Evolutionary conservation across 202 grass and related monocot genomes (phyloP).

Genomic region (Hordeum pubiflorum): DNA sequence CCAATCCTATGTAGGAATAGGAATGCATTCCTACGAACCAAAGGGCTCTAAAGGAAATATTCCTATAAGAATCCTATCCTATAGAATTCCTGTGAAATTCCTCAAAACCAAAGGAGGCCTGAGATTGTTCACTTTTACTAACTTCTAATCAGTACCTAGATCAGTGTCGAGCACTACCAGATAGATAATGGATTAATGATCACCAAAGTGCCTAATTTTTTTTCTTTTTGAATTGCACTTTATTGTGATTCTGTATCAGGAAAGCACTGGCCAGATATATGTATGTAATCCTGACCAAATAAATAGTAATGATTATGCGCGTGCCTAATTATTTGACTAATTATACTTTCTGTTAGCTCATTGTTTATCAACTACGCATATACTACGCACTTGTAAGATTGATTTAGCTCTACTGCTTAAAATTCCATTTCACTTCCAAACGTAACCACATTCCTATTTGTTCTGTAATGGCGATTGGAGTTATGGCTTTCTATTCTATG

Average conservation of each 20-base stretch:
- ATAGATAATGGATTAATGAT: background rate
- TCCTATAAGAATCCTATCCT: too few relatives aligned
- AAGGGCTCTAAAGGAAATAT: too few relatives aligned
- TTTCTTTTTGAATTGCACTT: background rate
- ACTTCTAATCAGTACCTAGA: background rate
- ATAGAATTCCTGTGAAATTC: too few relatives aligned
- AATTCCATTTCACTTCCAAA: background rate
- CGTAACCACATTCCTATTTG: background rate
- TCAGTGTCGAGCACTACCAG: slow-evolving; percentile 3
- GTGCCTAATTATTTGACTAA: background rate
- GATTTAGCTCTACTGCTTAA: background rate
- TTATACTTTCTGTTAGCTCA: background rate
- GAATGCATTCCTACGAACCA: too few relatives aligned
- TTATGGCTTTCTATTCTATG: background rate
- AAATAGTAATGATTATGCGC: background rate
- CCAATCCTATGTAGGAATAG: too few relatives aligned
- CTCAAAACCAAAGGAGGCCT: too few relatives aligned
- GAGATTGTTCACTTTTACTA: background rate
- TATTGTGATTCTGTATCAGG: background rate
- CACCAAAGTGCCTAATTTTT: background rate
- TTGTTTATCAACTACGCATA: background rate
- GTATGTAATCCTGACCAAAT: background rate
- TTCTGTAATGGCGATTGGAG: background rate
- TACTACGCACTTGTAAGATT: background rate
- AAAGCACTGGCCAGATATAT: background rate